Evolutionary conservation across 768 basidiomycete genomes (phyloP).

Genomic region (Pulveroboletus sp.): DNA sequence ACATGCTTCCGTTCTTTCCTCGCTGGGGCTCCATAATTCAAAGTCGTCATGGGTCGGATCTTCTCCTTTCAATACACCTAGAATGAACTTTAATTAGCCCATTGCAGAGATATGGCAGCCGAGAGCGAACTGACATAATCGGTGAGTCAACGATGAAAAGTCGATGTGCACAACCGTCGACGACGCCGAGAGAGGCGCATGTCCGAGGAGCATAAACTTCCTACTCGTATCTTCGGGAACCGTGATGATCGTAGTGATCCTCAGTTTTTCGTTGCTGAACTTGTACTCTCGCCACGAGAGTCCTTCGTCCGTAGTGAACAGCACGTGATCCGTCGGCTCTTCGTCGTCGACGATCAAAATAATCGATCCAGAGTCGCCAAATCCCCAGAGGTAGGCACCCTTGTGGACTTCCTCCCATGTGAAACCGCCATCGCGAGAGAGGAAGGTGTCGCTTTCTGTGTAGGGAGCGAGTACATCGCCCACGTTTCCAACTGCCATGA

Average conservation of each 20-base stretch:
- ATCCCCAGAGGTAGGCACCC: constrained; percentile 96
- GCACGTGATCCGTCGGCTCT: constrained; percentile 80
- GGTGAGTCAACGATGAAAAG: constrained; percentile 71
- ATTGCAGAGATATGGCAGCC: not conserved
- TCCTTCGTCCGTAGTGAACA: constrained; percentile 91
- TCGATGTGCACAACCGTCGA: constrained; percentile 77
- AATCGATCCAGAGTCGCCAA: constrained; percentile 94
- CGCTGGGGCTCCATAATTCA: constrained; percentile 94
- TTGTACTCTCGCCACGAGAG: constrained; percentile 82
- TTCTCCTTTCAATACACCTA: constrained; percentile 66
- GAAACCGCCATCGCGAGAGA: constrained; percentile 94
- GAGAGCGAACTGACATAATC: constrained; percentile 58
- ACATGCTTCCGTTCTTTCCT: constrained; percentile 81
- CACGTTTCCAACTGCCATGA: constrained; percentile 97
- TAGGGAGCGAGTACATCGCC: constrained; percentile 80
- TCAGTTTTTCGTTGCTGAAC: constrained; percentile 66
- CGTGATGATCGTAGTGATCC: constrained; percentile 75
- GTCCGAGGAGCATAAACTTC: constrained; percentile 82
- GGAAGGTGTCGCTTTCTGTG: constrained; percentile 88
- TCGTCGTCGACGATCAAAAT: constrained; percentile 95
- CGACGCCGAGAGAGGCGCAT: constrained; percentile 39
- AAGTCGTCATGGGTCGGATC: constrained; percentile 88
- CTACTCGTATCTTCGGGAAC: constrained; percentile 89
- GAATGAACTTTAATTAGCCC: not conserved
- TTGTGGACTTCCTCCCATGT: constrained; percentile 99